phyloP scores from a whole-genome alignment of 345 rosid species.

The Rhodamnia rubescens region DNA sequence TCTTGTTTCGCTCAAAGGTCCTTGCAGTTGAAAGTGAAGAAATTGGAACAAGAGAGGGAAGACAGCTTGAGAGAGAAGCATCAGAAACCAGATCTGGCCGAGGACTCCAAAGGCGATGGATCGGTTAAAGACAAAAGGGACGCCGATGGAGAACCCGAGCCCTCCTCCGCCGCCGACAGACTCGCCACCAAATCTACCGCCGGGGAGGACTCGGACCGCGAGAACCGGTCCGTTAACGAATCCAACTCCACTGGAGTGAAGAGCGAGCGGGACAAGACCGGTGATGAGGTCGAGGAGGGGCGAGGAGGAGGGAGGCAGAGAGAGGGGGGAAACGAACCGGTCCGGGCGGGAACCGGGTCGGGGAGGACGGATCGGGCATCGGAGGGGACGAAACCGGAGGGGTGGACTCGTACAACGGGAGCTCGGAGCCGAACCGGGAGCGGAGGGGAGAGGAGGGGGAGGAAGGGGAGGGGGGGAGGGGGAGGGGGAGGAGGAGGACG shows the following conservation, averaged over 20 bases:
- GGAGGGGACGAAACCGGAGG: slow-evolving; percentile 16
- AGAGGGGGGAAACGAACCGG: slow-evolving; percentile 6
- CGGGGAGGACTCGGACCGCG: slow-evolving; percentile 47
- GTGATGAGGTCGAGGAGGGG: slow-evolving; percentile 3
- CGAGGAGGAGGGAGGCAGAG: not conserved
- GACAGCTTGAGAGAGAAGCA: slow-evolving; percentile 13
- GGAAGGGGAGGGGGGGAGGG: slow-evolving; percentile 3
- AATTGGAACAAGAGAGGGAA: slow-evolving; percentile 51
- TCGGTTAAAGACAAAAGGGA: slow-evolving; percentile 12
- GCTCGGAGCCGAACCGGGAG: slow-evolving; percentile 11
- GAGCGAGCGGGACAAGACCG: slow-evolving; percentile 13
- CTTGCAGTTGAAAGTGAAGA: slow-evolving; percentile 57
- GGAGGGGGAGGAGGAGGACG: slow-evolving; percentile 22
- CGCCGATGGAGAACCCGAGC: not conserved
- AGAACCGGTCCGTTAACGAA: slow-evolving; percentile 60
- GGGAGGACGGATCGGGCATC: slow-evolving; percentile 21
- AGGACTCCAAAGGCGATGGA: slow-evolving; percentile 8
- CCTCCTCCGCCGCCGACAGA: not conserved
- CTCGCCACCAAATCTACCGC: slow-evolving; percentile 1
- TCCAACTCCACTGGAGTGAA: slow-evolving; percentile 63
- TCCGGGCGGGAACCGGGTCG: slow-evolving; percentile 7
- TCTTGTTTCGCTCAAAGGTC: slow-evolving; percentile 8
- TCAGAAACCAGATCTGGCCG: slow-evolving; percentile 42
- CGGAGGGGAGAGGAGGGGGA: not conserved
- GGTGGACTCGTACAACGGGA: slow-evolving; percentile 14